Base-by-base conservation (phyloP, 495 filamentous ascomycete genomes). In the Lepidopterella palustris region DNA sequence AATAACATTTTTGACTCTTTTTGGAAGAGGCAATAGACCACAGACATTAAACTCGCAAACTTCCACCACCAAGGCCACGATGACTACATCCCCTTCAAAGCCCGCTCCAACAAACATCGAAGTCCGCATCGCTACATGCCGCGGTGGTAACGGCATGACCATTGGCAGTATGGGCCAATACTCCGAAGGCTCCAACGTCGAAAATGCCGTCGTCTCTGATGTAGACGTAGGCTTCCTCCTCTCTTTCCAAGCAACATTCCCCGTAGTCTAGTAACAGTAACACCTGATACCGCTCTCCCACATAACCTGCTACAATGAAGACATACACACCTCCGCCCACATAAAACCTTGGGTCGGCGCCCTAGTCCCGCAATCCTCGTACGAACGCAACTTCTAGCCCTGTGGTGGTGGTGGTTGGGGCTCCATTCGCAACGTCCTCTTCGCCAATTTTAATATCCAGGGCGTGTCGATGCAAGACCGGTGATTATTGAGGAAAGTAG, bases 331-430 rank as follows among this genome's bases (percentile, higher is more conserved):
- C 60, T 65, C 69, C 21, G 79, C 79, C 2, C 82, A 83, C 59
- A 82, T 84, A 68, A 84, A 83, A 58, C 82, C 80, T 8, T 84
- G 80, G 79, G 70, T 80, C 10, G 79, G 81, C 11, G 75, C 62
- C 0, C 76, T 75, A 4, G 73, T 78, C 0, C 71, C 72, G 0
- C 75, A 80, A 61, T 64, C 59, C 27, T 60, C 53, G 15, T 83
- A 82, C 62, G 80, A 83, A 58, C 76, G 71, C 54, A 76, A 68
- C 20, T 71, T 68, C 28, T 67, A 74, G 26, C 79, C 80, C 10
- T 70, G 76, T 1, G 80, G 81, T 15, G 80, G 81, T 15, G 79
- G 72, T 20, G 79, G 79, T 27, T 83, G 79, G 80, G 80, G 80
- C 21, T 70, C 68, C 4, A 72, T 82, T 5, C 59, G 70, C 49